Conservation (phyloP, 768 basidiomycete species). For the Xerocomellus amylosporus region DNA sequence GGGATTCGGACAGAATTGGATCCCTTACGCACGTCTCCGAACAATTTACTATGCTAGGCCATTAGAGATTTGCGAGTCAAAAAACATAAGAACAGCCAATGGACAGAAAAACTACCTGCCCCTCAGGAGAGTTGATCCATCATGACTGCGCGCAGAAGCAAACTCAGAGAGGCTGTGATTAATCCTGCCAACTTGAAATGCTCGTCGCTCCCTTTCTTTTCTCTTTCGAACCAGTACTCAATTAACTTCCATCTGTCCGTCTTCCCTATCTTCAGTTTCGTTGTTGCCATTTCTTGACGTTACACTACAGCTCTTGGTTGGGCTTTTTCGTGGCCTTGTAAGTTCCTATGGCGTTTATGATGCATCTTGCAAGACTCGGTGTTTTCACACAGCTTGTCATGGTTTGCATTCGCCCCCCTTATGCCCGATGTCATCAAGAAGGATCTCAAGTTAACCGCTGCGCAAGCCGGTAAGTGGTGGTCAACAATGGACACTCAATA, state of each 20-base stretch:
- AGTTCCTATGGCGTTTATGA: background rate
- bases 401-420: constrained; percentile 65
- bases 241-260: constrained; percentile 9
- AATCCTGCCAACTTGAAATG: constrained; percentile 5
- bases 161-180: constrained; percentile 5
- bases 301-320: background rate
- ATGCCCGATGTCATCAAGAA: constrained; percentile 53
- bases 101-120: background rate
- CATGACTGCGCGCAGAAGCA: constrained; percentile 10
- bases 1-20: too few species aligned
- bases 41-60: background rate
- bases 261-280: background rate
- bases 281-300: background rate
- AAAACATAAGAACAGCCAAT: background rate
- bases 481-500: background rate
- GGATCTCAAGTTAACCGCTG: constrained; percentile 48
- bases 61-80: background rate
- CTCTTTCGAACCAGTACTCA: constrained; percentile 7
- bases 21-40: background rate
- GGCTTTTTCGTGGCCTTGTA: constrained; percentile 7
- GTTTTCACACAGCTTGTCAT: constrained; percentile 30
- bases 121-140: background rate
- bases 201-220: constrained; percentile 1
- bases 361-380: background rate
- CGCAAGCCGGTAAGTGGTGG: constrained; percentile 38